Percentiles rank a stretch among this genome's conserved stretches.
Evolutionary conservation across 164 flowering plant genomes (phyloP).

Genomic region (Sextonia rubra): DNA sequence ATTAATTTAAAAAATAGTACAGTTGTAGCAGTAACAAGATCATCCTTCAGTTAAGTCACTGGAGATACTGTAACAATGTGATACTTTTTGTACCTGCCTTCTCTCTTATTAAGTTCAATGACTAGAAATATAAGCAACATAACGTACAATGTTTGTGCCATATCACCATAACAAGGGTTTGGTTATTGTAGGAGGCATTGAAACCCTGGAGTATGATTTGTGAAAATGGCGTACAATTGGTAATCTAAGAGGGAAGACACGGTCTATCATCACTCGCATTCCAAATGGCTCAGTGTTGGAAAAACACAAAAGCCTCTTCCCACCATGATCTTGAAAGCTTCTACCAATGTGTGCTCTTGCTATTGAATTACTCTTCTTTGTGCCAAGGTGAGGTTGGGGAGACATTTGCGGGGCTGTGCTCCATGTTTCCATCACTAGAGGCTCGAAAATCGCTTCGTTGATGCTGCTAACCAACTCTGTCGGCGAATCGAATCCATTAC

Average conservation of each 20-base stretch:
- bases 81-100: too few relatives aligned
- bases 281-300: background rate
- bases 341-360: background rate
- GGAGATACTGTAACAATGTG: too few relatives aligned
- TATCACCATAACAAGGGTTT: background rate
- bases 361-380: background rate
- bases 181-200: background rate
- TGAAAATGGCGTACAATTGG: background rate
- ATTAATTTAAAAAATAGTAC: too few relatives aligned
- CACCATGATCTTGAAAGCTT: background rate
- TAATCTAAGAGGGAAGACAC: background rate
- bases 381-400: too few relatives aligned
- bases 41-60: too few relatives aligned
- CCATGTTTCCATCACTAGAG: constrained; percentile 4
- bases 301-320: background rate
- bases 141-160: too few relatives aligned
- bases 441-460: constrained; percentile 33
- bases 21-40: too few relatives aligned
- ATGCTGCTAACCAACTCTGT: constrained; percentile 28
- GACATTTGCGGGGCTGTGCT: background rate
- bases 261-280: background rate
- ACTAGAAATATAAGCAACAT: too few relatives aligned
- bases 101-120: too few relatives aligned
- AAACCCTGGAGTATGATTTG: background rate
- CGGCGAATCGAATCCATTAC: constrained; percentile 30